A percentile compares a stretch with the other conserved stretches of the same genome.
phyloP scores from a whole-genome alignment of 2,329 filamentous ascomycete genomes.

The Macrophomina tecta region DNA sequence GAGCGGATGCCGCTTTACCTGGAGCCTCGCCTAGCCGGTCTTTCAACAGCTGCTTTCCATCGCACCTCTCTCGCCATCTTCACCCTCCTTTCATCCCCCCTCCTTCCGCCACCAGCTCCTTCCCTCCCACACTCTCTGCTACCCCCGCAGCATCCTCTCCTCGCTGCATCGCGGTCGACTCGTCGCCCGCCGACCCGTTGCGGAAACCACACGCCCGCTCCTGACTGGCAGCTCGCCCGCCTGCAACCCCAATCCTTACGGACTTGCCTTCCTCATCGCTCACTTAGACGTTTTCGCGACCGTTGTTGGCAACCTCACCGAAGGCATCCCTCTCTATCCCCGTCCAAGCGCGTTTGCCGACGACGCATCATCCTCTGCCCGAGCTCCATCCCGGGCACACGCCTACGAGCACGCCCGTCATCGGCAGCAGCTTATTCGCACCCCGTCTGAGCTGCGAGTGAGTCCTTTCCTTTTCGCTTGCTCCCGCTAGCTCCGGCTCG shows the following conservation, averaged over 20 bases:
- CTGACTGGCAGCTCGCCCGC: conserved; percentile 41
- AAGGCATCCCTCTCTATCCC: conserved; percentile 27
- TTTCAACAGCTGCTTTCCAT: conserved; percentile 24
- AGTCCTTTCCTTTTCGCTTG: conserved; percentile 26
- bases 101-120: conserved; percentile 35
- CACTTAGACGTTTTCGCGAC: conserved; percentile 35
- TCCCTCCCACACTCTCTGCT: conserved; percentile 38
- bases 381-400: conserved; percentile 26
- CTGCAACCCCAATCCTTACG: conserved; percentile 40
- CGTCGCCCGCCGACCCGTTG: conserved; percentile 26
- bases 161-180: conserved; percentile 32
- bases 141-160: conserved; percentile 27
- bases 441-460: conserved; percentile 20
- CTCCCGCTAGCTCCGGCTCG: conserved; percentile 26
- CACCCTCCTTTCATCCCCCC: conserved; percentile 31
- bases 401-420: conserved; percentile 25
- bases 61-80: conserved; percentile 32
- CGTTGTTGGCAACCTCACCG: conserved; percentile 25
- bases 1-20: conserved; percentile 25
- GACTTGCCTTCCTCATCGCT: conserved; percentile 33
- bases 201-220: conserved; percentile 41
- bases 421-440: conserved; percentile 21
- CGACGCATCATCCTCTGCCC: conserved; percentile 22
- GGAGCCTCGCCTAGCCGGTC: conserved; percentile 25
- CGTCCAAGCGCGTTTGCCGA: conserved; percentile 28